Conservation (phyloP, 2,329 filamentous ascomycete genomes). For the Fusarium equiseti region DNA sequence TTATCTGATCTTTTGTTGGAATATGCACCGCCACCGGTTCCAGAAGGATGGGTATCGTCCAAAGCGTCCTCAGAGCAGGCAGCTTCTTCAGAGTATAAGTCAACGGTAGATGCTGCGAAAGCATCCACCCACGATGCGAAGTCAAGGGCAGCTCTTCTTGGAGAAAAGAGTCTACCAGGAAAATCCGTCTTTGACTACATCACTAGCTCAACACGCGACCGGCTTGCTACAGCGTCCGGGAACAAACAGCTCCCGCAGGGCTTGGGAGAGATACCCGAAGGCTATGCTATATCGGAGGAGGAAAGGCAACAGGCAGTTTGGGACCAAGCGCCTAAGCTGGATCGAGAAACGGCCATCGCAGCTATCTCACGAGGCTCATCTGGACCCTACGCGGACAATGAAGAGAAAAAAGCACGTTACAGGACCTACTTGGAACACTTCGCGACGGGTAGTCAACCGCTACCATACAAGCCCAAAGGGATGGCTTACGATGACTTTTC, state of each 20-base stretch:
- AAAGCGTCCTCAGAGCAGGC: conserved; percentile 52
- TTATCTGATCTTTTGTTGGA: conserved; percentile 47
- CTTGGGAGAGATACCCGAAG: conserved; percentile 77
- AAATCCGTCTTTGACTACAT: conserved; percentile 98
- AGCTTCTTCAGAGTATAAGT: conserved; percentile 62
- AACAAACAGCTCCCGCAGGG: conserved; percentile 82
- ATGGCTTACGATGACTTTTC: conserved; percentile 78
- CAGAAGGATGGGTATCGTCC: conserved; percentile 78
- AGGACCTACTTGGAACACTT: conserved; percentile 82
- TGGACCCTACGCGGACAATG: conserved; percentile 86
- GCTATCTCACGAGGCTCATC: conserved; percentile 74
- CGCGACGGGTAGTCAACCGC: conserved; percentile 60
- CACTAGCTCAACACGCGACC: conserved; percentile 79
- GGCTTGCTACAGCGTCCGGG: conserved; percentile 80
- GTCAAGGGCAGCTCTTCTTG: conserved; percentile 81
- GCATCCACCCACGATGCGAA: conserved; percentile 80
- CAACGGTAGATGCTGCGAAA: conserved; percentile 82
- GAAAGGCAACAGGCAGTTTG: conserved; percentile 70
- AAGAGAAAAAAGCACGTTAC: conserved; percentile 83
- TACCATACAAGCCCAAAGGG: conserved; percentile 62
- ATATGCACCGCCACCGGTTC: conserved; percentile 76
- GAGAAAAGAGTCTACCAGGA: conserved; percentile 81
- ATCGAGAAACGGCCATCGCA: conserved; percentile 74
- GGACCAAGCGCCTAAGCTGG: conserved; percentile 71
- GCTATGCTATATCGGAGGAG: conserved; percentile 71